These are phyloP conservation scores for Suillus weaverae DNA, from an alignment of 768 basidiomycete species.

Conservation along the genomic window DNA sequence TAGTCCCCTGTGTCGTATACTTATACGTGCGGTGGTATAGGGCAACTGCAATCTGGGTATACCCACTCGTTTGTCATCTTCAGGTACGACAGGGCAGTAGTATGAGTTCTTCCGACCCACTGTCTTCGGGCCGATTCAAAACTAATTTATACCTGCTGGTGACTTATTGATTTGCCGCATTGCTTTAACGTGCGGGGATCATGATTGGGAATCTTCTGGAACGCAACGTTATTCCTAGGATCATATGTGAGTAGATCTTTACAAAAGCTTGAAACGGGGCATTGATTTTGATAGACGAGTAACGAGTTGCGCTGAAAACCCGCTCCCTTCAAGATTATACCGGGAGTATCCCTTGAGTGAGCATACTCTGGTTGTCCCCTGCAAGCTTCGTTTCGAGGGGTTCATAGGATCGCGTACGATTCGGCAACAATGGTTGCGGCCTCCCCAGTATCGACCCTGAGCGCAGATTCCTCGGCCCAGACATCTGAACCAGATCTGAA, in stretches of 20 bases:
- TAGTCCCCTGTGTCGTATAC: not conserved
- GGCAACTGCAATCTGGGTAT: not conserved
- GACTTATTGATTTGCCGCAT: not conserved
- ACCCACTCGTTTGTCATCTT: not conserved
- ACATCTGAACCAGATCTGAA: not conserved
- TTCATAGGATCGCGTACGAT: not conserved
- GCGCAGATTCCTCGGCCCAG: not conserved
- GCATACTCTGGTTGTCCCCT: not conserved
- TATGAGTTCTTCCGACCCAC: not conserved
- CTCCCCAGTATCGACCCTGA: not conserved
- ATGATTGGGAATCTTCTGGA: not conserved
- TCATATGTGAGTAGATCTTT: not conserved
- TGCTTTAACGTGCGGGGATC: not conserved
- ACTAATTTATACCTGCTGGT: not conserved
- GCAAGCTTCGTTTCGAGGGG: not conserved
- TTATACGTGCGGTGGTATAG: not conserved
- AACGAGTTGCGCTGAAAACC: not conserved
- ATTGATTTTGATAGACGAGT: not conserved
- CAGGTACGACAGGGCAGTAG: not conserved
- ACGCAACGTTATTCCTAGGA: too few relatives aligned
- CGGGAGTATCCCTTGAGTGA: not conserved
- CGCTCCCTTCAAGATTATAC: not conserved
- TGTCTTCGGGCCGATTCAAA: not conserved
- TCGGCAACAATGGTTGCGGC: not conserved
- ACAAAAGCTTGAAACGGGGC: not conserved